Base-by-base conservation (phyloP, 208 protist species). In the Strigomonas culicis region DNA sequence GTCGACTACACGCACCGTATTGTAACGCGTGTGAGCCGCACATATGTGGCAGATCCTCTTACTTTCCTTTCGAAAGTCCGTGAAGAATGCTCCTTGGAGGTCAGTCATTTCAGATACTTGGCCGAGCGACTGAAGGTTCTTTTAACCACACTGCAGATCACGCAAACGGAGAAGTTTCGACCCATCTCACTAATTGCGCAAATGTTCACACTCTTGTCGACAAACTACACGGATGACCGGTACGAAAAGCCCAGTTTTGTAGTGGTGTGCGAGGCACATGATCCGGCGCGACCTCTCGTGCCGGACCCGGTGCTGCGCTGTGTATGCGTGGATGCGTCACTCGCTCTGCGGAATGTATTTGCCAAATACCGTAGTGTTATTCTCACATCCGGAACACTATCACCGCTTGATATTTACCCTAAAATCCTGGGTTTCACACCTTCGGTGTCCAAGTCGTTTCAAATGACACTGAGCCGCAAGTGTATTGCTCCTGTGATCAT, bases 331-430 rank as follows among this genome's bases (percentile, higher is more conserved):
- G 98, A 99, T 76, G 97, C 98, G 3, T 99, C 97, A 1, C 79
- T 99, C 21, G 98, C 98, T 3, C 90, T 99, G 57, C 90, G 97
- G 66, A 92, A 94, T 36, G 89, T 98, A 4, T 98, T 99, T 59
- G 75, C 90, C 43, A 84, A 84, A 44, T 99, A 98, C 80, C 75
- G 82, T 66, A 97, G 79, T 55, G 98, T 99, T 13, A 86, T 99
- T 17, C 94, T 99, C 44, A 99, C 98, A 10, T 97, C 90, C n/a
- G 97, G 97, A 56, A 99, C 97, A 17, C 75, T 98, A 19, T 99
- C 97, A 0, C 99, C 99, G 36, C 75, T 99, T n/a, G 97, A 99
- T 59, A 98, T 99, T 66, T 99, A 99, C 79, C 95, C 97, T 0
- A 99, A 98, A 64, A 97, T 99, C 22, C 76, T 99, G 15, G 92